Conservation (phyloP, 2,329 filamentous ascomycete genomes). For the Talaromyces sp. region DNA sequence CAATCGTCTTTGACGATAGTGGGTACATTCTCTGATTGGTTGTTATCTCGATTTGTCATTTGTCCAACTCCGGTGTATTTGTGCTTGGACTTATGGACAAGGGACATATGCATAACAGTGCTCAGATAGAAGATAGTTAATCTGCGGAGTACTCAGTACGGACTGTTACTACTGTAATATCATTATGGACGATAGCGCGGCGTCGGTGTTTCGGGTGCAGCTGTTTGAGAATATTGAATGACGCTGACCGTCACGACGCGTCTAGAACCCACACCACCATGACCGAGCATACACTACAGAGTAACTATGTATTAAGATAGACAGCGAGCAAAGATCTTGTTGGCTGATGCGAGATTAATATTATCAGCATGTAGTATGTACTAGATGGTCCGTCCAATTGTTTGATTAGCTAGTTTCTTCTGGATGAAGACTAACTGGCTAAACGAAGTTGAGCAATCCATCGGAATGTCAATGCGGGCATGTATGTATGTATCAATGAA, state of each 20-base stretch:
- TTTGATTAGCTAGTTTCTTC: neutral
- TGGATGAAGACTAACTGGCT: neutral
- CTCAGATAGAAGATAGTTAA: too few species aligned
- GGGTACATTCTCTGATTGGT: conserved; percentile 1
- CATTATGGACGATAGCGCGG: too few species aligned
- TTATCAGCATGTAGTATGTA: neutral
- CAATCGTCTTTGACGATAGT: neutral
- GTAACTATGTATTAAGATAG: neutral
- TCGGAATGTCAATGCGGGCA: conserved; percentile 3
- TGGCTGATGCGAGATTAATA: neutral
- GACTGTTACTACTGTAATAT: neutral
- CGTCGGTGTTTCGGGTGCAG: neutral
- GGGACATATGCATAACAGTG: neutral
- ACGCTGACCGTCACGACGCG: neutral
- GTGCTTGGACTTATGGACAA: too few species aligned
- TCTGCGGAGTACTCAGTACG: too few species aligned
- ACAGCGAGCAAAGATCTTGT: neutral
- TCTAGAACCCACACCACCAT: conserved; percentile 1
- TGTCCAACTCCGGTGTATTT: neutral
- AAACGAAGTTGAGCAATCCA: neutral
- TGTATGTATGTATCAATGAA: neutral
- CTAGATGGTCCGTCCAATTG: neutral
- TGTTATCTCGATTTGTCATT: too few species aligned
- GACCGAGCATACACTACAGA: neutral
- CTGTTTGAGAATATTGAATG: neutral